Percentiles rank a stretch among this genome's conserved stretches.
phyloP scores from a whole-genome alignment of 2,329 filamentous ascomycete genomes.

The Epichloe elymi region DNA sequence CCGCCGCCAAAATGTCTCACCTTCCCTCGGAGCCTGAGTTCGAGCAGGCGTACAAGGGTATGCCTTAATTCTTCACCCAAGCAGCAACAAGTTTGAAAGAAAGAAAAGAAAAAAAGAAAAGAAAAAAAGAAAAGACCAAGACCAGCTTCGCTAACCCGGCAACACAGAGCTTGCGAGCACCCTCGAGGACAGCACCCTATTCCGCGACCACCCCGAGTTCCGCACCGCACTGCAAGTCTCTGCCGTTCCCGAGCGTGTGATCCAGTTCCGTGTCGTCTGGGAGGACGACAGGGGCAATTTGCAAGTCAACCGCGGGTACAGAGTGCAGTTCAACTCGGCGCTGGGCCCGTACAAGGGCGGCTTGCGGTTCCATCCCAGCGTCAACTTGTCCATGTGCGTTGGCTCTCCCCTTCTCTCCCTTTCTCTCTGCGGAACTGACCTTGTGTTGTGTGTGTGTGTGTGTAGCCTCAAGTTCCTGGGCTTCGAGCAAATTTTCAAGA shows the following conservation, averaged over 20 bases:
- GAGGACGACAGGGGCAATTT: slow-evolving; percentile 83
- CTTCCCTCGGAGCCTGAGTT: slow-evolving; percentile 87
- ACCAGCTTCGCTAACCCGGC: background rate
- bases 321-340: slow-evolving; percentile 97
- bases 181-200: slow-evolving; percentile 85
- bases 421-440: background rate
- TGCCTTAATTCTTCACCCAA: background rate
- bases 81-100: background rate
- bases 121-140: background rate
- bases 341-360: slow-evolving; percentile 97
- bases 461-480: slow-evolving; percentile 81
- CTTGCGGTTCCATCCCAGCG: slow-evolving; percentile 83
- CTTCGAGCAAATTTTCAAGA: slow-evolving; percentile 99
- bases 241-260: slow-evolving; percentile 83
- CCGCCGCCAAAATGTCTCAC: slow-evolving; percentile 55
- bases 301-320: slow-evolving; percentile 88
- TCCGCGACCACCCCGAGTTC: slow-evolving; percentile 91
- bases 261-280: slow-evolving; percentile 97
- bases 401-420: too few species aligned
- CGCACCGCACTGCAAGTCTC: slow-evolving; percentile 77
- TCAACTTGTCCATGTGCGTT: slow-evolving; percentile 55
- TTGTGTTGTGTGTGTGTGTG: slow-evolving; percentile 18
- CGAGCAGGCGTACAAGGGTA: slow-evolving; percentile 94
- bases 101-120: background rate
- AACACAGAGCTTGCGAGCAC: slow-evolving; percentile 76